Evolutionary conservation across 2,329 filamentous ascomycete genomes (phyloP).

Genomic region (Sphaerulina vaccinii): DNA sequence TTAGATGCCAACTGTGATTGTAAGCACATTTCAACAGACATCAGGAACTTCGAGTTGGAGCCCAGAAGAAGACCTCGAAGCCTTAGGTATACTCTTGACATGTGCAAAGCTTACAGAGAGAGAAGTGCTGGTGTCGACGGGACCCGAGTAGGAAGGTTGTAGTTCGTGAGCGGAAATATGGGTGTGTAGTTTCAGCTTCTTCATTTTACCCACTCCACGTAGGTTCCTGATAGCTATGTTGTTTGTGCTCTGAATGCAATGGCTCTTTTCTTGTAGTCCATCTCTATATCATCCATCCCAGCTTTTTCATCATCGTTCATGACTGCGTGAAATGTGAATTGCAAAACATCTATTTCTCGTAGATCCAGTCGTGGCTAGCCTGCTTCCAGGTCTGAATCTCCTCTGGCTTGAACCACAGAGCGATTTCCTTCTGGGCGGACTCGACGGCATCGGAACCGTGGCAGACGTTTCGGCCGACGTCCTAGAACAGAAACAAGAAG

Average conservation of each 20-base stretch:
- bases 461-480: slow-evolving; percentile 97
- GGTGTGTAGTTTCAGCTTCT: background rate
- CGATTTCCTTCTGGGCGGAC: slow-evolving; percentile 99
- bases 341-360: slow-evolving; percentile 68
- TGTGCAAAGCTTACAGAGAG: too few species aligned
- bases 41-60: too few species aligned
- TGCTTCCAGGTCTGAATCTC: slow-evolving; percentile 85
- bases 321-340: background rate
- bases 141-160: too few species aligned
- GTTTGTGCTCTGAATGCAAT: background rate
- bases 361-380: slow-evolving; percentile 88
- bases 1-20: too few species aligned
- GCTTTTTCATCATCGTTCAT: slow-evolving; percentile 8
- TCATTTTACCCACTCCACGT: background rate
- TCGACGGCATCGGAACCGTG: slow-evolving; percentile 99
- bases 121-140: too few species aligned
- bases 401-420: slow-evolving; percentile 91
- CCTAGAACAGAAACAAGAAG: slow-evolving; percentile 47
- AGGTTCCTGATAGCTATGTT: background rate
- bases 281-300: background rate
- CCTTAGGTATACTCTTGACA: too few species aligned
- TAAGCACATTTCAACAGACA: too few species aligned
- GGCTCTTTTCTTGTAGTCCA: background rate
- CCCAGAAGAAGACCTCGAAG: too few species aligned
- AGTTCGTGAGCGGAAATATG: too few species aligned